phyloP scores from a whole-genome alignment of 2,329 filamentous ascomycete genomes.

The Alternaria sp. region DNA sequence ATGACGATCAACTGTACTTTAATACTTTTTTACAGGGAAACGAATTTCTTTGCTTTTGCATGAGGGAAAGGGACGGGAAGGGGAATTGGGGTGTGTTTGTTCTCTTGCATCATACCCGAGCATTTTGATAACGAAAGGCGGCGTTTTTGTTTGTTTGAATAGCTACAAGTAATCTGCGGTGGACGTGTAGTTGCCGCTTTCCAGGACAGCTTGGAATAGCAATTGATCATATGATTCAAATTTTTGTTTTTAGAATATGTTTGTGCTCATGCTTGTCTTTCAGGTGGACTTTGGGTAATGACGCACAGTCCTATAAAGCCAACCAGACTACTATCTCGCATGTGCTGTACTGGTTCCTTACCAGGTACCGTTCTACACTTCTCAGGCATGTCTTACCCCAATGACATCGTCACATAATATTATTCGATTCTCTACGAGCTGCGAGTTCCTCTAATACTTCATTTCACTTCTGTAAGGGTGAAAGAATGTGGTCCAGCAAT shows the following conservation, averaged over 20 bases:
- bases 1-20: not conserved
- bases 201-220: not conserved
- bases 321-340: not conserved
- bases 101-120: slow-evolving; percentile 8
- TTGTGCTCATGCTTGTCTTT: not conserved
- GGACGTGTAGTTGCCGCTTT: not conserved
- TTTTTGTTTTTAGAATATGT: not conserved
- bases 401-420: not conserved
- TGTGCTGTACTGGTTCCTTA: not conserved
- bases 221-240: not conserved
- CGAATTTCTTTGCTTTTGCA: slow-evolving; percentile 3
- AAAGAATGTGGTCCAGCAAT: not conserved
- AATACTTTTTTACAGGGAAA: not conserved
- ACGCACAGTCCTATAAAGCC: not conserved
- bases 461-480: too few species aligned
- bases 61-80: not conserved
- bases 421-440: not conserved
- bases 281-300: not conserved
- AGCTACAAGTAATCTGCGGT: not conserved
- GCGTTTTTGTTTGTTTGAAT: not conserved
- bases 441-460: not conserved
- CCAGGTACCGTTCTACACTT: not conserved
- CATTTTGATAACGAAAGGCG: not conserved
- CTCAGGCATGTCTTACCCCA: not conserved
- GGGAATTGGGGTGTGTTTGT: slow-evolving; percentile 2